phyloP scores from a whole-genome alignment of 2,329 filamentous ascomycete genomes.

The Pyrenophora seminiperda region DNA sequence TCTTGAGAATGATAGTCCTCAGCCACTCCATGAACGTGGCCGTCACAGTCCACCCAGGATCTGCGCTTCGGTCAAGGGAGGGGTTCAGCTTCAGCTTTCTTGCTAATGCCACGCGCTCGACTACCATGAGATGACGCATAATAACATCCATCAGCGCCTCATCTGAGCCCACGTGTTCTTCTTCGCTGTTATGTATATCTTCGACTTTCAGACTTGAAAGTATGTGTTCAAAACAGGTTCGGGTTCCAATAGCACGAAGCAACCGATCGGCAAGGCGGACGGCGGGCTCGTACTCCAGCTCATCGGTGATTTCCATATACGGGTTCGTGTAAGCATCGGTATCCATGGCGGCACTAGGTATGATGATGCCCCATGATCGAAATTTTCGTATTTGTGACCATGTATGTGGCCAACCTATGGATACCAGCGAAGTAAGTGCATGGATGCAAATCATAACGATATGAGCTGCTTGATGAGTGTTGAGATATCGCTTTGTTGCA shows the following conservation, averaged over 20 bases:
- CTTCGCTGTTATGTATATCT: neutral
- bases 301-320: constrained; percentile 48
- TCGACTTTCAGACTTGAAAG: constrained; percentile 37
- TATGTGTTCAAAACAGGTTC: constrained; percentile 57
- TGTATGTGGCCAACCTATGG: constrained; percentile 36
- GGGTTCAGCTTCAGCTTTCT: constrained; percentile 29
- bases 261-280: constrained; percentile 57
- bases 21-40: constrained; percentile 68
- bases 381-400: constrained; percentile 48
- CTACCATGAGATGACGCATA: constrained; percentile 31
- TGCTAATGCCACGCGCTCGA: constrained; percentile 29
- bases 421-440: constrained; percentile 45
- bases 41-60: constrained; percentile 46
- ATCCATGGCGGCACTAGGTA: constrained; percentile 27
- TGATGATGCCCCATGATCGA: constrained; percentile 45
- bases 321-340: constrained; percentile 34
- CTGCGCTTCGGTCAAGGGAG: constrained; percentile 18
- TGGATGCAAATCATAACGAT: constrained; percentile 51
- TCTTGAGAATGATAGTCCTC: constrained; percentile 72
- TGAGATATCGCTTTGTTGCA: constrained; percentile 30
- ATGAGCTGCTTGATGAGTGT: constrained; percentile 47
- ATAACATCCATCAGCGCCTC: constrained; percentile 25
- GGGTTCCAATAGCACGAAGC: constrained; percentile 55
- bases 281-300: constrained; percentile 58
- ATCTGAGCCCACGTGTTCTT: neutral